phyloP scores from a whole-genome alignment of 1,284 basidiomycete species.

The Crepidotus sp. region DNA sequence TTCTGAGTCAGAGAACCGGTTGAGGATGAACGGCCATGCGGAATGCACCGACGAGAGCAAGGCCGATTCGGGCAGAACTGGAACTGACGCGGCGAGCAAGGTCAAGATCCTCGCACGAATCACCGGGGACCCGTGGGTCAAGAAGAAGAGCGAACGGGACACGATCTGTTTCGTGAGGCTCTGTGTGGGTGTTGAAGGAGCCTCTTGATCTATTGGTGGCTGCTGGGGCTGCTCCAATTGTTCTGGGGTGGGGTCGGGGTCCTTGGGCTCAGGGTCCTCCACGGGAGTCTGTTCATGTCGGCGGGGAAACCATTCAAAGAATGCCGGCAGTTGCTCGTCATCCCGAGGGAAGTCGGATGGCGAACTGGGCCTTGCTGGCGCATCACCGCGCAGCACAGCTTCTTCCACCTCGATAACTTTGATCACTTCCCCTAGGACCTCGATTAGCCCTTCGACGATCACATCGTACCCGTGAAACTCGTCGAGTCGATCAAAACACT shows the following conservation, averaged over 20 bases:
- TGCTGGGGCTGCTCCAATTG: constrained; percentile 12
- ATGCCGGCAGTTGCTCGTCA: constrained; percentile 32
- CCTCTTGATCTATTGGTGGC: constrained; percentile 20
- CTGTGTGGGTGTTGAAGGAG: constrained; percentile 52
- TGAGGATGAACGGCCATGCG: constrained; percentile 85
- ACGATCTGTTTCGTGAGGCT: constrained; percentile 76
- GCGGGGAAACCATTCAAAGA: constrained; percentile 58
- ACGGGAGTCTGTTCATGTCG: constrained; percentile 32
- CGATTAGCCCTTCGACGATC: constrained; percentile 80
- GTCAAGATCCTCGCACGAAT: constrained; percentile 76
- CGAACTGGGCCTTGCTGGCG: constrained; percentile 5
- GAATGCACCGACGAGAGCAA: constrained; percentile 77
- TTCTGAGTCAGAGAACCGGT: constrained; percentile 66
- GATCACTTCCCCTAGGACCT: constrained; percentile 74
- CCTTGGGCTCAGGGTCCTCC: constrained; percentile 20
- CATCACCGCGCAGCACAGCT: constrained; percentile 21
- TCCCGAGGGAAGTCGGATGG: constrained; percentile 17
- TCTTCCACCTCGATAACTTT: constrained; percentile 57
- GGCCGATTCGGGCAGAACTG: constrained; percentile 67
- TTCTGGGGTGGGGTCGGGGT: constrained; percentile 17
- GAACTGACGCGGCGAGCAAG: constrained; percentile 63
- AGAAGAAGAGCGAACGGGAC: constrained; percentile 77
- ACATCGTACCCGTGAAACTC: constrained; percentile 87
- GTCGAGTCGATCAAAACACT: constrained; percentile 89
- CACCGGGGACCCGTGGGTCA: constrained; percentile 78